Evolutionary conservation across 2,329 filamentous ascomycete genomes (phyloP).

Genomic region (Meredithiella fracta): DNA sequence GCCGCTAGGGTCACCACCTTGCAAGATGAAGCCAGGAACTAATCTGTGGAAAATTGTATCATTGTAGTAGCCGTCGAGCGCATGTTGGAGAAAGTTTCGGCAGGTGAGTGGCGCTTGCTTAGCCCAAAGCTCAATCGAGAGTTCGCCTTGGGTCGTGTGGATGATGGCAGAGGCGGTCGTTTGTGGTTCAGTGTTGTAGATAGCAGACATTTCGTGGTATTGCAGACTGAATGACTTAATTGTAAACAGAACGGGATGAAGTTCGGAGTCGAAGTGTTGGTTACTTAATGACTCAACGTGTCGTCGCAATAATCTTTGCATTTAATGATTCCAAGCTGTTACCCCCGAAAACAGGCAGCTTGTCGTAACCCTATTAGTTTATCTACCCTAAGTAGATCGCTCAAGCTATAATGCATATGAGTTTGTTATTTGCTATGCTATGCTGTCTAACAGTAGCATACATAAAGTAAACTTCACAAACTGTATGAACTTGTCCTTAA

Average conservation of each 20-base stretch:
- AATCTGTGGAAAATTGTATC: conserved; percentile 88
- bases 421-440: background rate
- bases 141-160: conserved; percentile 75
- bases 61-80: conserved; percentile 88
- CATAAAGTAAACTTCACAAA: too few species aligned
- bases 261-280: too few species aligned
- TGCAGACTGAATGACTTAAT: too few species aligned
- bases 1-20: conserved; percentile 87
- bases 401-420: background rate
- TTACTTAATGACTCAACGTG: too few species aligned
- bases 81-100: conserved; percentile 91
- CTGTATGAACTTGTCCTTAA: too few species aligned
- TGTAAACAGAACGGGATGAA: too few species aligned
- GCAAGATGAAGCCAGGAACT: conserved; percentile 79
- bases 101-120: conserved; percentile 83
- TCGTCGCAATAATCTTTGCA: too few species aligned
- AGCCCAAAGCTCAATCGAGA: conserved; percentile 84
- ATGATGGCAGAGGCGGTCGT: conserved; percentile 84
- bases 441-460: too few species aligned
- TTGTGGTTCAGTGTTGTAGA: conserved; percentile 83
- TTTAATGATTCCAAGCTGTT: too few species aligned
- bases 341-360: background rate
- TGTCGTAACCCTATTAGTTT: background rate
- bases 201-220: conserved; percentile 52
- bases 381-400: background rate